Conservation (phyloP, 495 filamentous ascomycete genomes). For the Talaromyces borbonicus region DNA sequence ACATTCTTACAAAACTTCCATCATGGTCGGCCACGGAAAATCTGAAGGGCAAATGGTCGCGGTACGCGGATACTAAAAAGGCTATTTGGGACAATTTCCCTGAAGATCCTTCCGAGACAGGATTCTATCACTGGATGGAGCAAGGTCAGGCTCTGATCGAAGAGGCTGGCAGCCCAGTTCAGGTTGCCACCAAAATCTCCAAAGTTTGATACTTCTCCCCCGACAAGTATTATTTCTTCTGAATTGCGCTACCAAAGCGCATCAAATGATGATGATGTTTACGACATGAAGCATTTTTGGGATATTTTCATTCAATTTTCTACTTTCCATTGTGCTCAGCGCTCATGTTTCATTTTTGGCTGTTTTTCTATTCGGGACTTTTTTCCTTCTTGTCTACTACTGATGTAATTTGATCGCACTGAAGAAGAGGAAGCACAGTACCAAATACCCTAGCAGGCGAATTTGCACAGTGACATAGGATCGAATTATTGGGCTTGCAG, state of each 20-base stretch:
- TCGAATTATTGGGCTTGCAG: too few species aligned
- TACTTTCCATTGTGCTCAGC: neutral
- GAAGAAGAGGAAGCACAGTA: too few species aligned
- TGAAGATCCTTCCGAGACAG: constrained; percentile 29
- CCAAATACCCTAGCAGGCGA: too few species aligned
- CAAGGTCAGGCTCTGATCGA: constrained; percentile 34
- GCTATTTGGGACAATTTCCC: constrained; percentile 38
- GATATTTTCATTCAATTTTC: constrained; percentile 13
- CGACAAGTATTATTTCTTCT: too few species aligned
- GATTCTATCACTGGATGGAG: constrained; percentile 35
- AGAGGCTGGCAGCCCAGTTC: constrained; percentile 31
- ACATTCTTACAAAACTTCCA: constrained; percentile 36
- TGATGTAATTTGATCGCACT: too few species aligned
- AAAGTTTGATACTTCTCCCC: constrained; percentile 4
- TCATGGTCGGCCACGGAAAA: constrained; percentile 31
- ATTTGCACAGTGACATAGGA: too few species aligned
- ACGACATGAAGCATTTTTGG: constrained; percentile 24
- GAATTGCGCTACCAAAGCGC: too few species aligned
- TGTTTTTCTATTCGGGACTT: too few species aligned
- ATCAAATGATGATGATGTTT: too few species aligned
- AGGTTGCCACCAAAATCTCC: constrained; percentile 16
- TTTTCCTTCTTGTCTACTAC: too few species aligned
- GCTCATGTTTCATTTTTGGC: too few species aligned
- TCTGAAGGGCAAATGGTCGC: constrained; percentile 35
- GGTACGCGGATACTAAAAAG: constrained; percentile 36